Conservation (phyloP, 2,329 filamentous ascomycete genomes). For the Penicillium polonicum region DNA sequence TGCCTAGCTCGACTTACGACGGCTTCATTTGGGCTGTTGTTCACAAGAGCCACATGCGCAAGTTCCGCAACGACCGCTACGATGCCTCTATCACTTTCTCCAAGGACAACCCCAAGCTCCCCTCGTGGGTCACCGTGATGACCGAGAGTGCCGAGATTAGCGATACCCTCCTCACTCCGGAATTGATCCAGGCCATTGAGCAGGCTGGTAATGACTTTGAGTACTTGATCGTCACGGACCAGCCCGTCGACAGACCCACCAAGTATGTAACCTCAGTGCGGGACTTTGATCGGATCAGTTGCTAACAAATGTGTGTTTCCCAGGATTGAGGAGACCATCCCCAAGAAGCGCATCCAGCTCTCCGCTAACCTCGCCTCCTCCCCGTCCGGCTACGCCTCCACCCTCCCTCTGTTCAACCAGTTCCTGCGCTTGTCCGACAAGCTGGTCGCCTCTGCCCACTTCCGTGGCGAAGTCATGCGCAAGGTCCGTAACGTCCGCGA, state of each 20-base stretch:
- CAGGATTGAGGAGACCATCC: conserved; percentile 77
- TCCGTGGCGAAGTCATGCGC: conserved; percentile 84
- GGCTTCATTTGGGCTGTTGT: conserved; percentile 93
- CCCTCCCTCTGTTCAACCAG: conserved; percentile 74
- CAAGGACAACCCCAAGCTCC: conserved; percentile 88
- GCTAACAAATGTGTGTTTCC: conserved; percentile 8
- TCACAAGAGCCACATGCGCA: conserved; percentile 91
- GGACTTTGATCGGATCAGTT: neutral
- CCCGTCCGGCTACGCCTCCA: conserved; percentile 59
- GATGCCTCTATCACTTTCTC: conserved; percentile 90
- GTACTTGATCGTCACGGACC: conserved; percentile 84
- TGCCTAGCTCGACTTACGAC: conserved; percentile 67
- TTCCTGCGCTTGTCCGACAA: conserved; percentile 83
- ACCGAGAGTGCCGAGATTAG: conserved; percentile 95
- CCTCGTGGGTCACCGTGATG: conserved; percentile 89
- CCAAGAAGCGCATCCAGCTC: conserved; percentile 84
- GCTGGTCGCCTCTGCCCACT: conserved; percentile 73
- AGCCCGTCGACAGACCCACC: conserved; percentile 80
- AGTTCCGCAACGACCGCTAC: conserved; percentile 86
- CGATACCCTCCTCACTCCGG: conserved; percentile 79
- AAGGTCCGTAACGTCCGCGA: conserved; percentile 81
- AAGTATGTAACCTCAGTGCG: conserved; percentile 60
- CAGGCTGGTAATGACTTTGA: conserved; percentile 78
- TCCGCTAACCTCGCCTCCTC: conserved; percentile 67
- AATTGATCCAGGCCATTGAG: conserved; percentile 76